Conservation (phyloP, 805 yeast genomes). For the Myxozyma kluyveri region DNA sequence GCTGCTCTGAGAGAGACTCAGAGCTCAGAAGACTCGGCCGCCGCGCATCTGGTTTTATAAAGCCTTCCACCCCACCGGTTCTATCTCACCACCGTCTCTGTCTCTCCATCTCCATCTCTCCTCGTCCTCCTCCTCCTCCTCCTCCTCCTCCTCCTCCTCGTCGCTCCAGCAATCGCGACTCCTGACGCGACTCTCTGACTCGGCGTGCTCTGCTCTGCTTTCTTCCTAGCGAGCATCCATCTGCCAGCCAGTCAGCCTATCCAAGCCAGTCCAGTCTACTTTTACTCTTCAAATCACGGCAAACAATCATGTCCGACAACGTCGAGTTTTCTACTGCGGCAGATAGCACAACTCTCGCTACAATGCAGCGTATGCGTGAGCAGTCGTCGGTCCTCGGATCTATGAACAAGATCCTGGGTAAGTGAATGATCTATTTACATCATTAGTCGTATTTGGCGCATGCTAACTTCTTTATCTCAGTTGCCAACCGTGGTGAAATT, state of each 20-base stretch:
- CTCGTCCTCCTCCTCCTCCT: neutral
- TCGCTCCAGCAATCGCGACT: neutral
- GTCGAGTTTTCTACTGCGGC: conserved; percentile 12
- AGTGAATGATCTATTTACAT: neutral
- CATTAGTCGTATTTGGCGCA: neutral
- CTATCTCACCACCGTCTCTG: neutral
- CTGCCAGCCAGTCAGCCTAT: too few relatives aligned
- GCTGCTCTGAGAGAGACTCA: neutral
- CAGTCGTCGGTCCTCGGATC: conserved; percentile 47
- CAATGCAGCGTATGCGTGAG: conserved; percentile 32
- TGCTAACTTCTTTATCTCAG: conserved; percentile 27
- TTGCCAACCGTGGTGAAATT: conserved; percentile 44
- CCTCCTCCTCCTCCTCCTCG: neutral
- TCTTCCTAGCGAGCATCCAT: too few relatives aligned
- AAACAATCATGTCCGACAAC: conserved; percentile 12
- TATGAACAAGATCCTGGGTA: conserved; percentile 49
- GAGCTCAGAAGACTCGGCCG: neutral
- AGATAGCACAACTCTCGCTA: conserved; percentile 17
- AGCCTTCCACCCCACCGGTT: neutral
- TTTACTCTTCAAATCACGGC: too few relatives aligned
- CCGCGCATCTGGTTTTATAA: neutral
- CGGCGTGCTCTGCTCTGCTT: neutral
- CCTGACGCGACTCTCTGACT: neutral
- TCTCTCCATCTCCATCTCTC: neutral
- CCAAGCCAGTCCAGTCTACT: too few relatives aligned